Percentiles rank a stretch among this genome's conserved stretches.
Evolutionary conservation across 306 rosid genomes (phyloP).

Genomic region (Spatholobus suberectus): DNA sequence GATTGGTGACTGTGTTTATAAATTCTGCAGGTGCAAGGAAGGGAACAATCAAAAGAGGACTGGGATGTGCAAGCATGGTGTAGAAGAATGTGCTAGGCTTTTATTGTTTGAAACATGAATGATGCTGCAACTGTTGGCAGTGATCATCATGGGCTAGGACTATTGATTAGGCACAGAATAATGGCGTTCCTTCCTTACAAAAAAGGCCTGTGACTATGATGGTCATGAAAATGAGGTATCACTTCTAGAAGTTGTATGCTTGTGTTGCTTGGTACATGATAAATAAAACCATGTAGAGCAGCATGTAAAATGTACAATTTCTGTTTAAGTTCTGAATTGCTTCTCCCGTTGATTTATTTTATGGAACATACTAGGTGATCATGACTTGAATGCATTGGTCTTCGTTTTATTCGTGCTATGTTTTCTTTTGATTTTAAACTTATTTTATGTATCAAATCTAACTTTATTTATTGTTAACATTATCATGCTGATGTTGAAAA

Average conservation of each 20-base stretch:
- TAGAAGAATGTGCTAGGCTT: slow-evolving; percentile 3
- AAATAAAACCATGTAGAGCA: no score
- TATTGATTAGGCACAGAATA: no score
- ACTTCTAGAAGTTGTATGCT: slow-evolving; percentile 7
- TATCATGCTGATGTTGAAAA: not conserved
- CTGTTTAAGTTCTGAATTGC: no score
- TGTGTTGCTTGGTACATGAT: no score
- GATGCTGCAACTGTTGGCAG: slow-evolving; percentile 35
- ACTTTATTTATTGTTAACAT: not conserved
- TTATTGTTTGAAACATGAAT: slow-evolving; percentile 8
- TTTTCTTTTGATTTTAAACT: not conserved
- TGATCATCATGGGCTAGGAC: no score
- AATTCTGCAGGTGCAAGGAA: slow-evolving; percentile 4
- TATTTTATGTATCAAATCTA: not conserved
- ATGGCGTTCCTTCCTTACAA: no score
- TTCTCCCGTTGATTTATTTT: slow-evolving; percentile 14
- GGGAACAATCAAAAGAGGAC: slow-evolving; percentile 11
- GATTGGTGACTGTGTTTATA: slow-evolving; percentile 11
- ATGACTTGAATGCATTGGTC: not conserved
- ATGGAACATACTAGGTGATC: slow-evolving; percentile 4
- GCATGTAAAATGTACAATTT: no score
- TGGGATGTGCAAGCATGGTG: slow-evolving; percentile 1
- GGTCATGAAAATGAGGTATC: slow-evolving; percentile 18
- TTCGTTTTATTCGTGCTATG: not conserved
- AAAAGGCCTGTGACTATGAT: slow-evolving; percentile 3